These are phyloP conservation scores for Dactylellina parvicollis DNA, from an alignment of 2,329 filamentous ascomycete species.

Conservation along the genomic window DNA sequence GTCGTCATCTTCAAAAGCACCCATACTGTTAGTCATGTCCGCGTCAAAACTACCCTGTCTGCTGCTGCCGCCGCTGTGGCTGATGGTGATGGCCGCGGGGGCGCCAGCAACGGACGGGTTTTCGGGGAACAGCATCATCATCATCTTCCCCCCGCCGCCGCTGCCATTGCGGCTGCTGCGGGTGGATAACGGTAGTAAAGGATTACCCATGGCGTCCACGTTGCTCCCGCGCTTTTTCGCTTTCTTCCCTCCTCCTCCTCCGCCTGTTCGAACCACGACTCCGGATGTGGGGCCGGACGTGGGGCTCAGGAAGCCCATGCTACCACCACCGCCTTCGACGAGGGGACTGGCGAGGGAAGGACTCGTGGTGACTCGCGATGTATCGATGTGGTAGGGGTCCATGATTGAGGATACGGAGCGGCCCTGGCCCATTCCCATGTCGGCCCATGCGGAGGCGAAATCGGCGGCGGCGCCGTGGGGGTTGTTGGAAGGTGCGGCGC, in stretches of 20 bases:
- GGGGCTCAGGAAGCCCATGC: constrained; percentile 14
- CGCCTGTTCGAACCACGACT: background rate
- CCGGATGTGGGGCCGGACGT: constrained; percentile 17
- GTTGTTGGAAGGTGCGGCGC: constrained; percentile 1
- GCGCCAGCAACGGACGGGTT: background rate
- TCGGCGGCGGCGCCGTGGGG: constrained; percentile 16
- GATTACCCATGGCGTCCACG: constrained; percentile 45
- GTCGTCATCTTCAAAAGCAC: background rate
- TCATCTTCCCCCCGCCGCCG: background rate
- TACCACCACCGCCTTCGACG: background rate
- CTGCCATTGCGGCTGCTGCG: background rate
- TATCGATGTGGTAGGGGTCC: constrained; percentile 49
- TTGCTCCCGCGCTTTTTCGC: constrained; percentile 42
- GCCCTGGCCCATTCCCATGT: constrained; percentile 53
- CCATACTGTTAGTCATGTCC: constrained; percentile 1
- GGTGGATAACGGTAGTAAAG: constrained; percentile 3
- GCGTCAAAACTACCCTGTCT: constrained; percentile 38
- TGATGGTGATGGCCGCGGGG: constrained; percentile 35
- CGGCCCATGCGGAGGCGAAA: constrained; percentile 39
- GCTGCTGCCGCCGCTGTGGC: constrained; percentile 19
- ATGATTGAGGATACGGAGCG: constrained; percentile 52
- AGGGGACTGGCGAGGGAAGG: constrained; percentile 10
- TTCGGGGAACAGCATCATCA: background rate
- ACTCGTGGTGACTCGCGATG: background rate
- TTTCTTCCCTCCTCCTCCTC: constrained; percentile 10